Conservation (phyloP, 1,284 basidiomycete genomes). For the Baeospora myosura region DNA sequence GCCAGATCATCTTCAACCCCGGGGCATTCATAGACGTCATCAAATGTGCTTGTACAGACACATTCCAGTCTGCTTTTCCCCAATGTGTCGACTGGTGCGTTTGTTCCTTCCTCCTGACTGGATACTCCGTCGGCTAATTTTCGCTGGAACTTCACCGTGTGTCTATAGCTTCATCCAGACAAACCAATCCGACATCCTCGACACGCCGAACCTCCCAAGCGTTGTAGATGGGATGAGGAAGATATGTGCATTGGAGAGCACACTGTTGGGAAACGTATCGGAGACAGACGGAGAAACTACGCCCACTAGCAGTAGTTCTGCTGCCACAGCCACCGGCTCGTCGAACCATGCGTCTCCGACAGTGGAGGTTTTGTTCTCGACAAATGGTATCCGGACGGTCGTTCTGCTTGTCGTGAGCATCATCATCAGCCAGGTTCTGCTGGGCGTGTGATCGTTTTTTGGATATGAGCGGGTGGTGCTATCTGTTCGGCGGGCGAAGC, state of each 20-base stretch:
- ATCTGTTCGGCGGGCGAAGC: no score
- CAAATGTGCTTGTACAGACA: constrained; percentile 62
- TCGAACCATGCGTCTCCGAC: no score
- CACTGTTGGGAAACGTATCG: constrained; percentile 46
- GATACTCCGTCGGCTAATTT: not conserved
- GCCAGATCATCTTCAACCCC: constrained; percentile 56
- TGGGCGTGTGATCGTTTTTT: no score
- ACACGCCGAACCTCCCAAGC: constrained; percentile 35
- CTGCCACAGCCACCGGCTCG: constrained; percentile 6
- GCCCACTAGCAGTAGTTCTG: constrained; percentile 17
- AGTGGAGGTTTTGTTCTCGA: no score
- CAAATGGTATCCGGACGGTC: no score
- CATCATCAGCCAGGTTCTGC: no score
- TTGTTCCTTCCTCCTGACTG: not conserved
- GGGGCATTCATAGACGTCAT: constrained; percentile 56
- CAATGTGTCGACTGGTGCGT: constrained; percentile 66
- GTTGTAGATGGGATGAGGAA: constrained; percentile 43
- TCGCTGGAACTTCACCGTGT: constrained; percentile 1
- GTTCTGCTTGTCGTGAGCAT: no score
- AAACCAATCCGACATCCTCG: constrained; percentile 47
- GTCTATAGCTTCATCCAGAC: constrained; percentile 46
- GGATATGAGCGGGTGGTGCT: no score
- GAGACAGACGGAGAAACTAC: constrained; percentile 37
- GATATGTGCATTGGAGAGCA: constrained; percentile 45
- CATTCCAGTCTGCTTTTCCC: constrained; percentile 57